A percentile compares a stretch with the other conserved stretches of the same genome.
Evolutionary conservation across 129 eudicot species (phyloP).

Genomic region (Flaveria brownii): DNA sequence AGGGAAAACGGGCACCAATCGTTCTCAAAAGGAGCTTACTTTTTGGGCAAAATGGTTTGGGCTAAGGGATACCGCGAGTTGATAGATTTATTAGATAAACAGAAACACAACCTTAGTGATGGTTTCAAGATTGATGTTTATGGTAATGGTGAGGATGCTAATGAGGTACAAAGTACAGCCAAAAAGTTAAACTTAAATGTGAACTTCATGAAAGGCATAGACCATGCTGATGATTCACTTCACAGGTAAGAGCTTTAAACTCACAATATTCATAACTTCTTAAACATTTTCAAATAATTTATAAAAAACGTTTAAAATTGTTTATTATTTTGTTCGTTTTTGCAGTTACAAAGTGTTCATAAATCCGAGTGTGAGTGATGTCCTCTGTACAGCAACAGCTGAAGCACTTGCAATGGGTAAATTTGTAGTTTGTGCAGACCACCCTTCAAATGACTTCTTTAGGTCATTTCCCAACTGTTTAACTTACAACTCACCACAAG

Average conservation of each 20-base stretch:
- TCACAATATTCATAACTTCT: too few species aligned
- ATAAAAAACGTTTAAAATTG: not conserved
- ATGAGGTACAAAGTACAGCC: constrained; percentile 86
- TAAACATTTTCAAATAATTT: not conserved
- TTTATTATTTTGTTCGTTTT: not conserved
- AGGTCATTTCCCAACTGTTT: constrained; percentile 88
- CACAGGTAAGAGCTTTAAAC: constrained; percentile 53
- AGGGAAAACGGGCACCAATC: constrained; percentile 63
- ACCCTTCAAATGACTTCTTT: constrained; percentile 95
- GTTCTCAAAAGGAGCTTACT: constrained; percentile 92
- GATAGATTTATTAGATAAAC: constrained; percentile 81
- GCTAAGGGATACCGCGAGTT: constrained; percentile 93
- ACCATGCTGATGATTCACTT: constrained; percentile 94
- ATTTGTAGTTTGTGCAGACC: constrained; percentile 92
- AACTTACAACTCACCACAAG: constrained; percentile 79
- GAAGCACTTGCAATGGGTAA: constrained; percentile 99
- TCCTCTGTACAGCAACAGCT: constrained; percentile 96
- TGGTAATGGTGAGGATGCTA: constrained; percentile 96
- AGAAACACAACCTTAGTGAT: constrained; percentile 65
- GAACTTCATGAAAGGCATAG: constrained; percentile 86
- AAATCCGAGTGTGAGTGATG: constrained; percentile 95
- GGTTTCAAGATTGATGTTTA: constrained; percentile 89
- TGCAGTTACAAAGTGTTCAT: constrained; percentile 91
- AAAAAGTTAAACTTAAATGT: constrained; percentile 64
- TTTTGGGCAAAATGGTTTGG: constrained; percentile 99